These are phyloP conservation scores for Botryotinia narcissicola DNA, from an alignment of 2,329 filamentous ascomycete species.

Conservation along the genomic window DNA sequence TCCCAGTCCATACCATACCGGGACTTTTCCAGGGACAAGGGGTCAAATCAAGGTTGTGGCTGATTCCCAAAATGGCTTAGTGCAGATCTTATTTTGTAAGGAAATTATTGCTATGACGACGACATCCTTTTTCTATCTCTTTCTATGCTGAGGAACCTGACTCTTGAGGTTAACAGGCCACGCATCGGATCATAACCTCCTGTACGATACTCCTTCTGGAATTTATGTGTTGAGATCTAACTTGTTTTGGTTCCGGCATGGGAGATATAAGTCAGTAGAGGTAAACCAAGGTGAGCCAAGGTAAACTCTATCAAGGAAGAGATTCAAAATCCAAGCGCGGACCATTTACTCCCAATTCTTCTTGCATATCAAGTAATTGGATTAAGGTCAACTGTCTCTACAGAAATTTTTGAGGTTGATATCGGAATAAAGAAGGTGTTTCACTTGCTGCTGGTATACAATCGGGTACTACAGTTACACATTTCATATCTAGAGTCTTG, in stretches of 20 bases:
- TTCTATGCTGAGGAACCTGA: not conserved
- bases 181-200: not conserved
- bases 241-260: not conserved
- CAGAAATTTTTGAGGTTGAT: not conserved
- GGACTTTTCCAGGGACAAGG: not conserved
- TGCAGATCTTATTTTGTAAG: not conserved
- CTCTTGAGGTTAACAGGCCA: not conserved
- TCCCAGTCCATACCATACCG: not conserved
- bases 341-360: constrained; percentile 8
- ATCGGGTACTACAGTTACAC: not conserved
- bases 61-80: not conserved
- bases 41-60: constrained; percentile 12
- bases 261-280: not conserved
- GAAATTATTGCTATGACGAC: not conserved
- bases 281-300: constrained; percentile 5
- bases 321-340: not conserved
- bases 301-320: not conserved
- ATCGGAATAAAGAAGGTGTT: not conserved
- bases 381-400: not conserved
- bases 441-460: not conserved
- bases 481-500: not conserved
- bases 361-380: not conserved
- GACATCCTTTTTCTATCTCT: not conserved
- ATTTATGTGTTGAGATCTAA: not conserved
- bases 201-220: not conserved